Evolutionary conservation across 169 alveolate species (phyloP).

Genomic region (Eimeria acervulina): DNA sequence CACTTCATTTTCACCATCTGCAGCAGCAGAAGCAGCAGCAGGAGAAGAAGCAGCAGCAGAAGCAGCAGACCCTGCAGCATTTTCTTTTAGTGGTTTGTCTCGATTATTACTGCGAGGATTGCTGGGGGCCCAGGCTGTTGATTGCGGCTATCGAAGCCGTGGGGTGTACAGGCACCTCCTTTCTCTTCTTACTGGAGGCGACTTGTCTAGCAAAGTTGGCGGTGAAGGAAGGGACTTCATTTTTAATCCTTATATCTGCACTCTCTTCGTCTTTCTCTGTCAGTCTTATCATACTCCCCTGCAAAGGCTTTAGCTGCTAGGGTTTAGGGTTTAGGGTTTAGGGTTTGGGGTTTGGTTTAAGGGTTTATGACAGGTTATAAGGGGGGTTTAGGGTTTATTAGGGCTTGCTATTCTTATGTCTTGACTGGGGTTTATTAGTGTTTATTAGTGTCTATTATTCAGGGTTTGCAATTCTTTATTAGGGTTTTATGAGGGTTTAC

Average conservation of each 20-base stretch:
- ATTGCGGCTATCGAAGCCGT: not conserved
- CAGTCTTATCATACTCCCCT: not conserved
- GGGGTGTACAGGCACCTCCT: slow-evolving; percentile 53
- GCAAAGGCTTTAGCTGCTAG: not conserved
- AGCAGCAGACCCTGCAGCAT: no score
- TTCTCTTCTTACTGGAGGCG: not conserved
- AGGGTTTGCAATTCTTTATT: not conserved
- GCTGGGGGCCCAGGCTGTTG: not conserved
- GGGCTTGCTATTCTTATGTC: not conserved
- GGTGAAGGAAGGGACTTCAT: not conserved
- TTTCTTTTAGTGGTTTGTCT: not conserved
- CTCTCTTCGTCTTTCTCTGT: slow-evolving; percentile 5
- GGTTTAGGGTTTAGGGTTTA: not conserved
- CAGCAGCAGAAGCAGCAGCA: no score
- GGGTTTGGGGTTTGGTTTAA: no score
- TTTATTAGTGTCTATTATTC: not conserved
- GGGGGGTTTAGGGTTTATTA: not conserved
- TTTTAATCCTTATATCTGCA: not conserved
- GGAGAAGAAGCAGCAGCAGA: no score
- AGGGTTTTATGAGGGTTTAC: not conserved
- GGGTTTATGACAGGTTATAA: not conserved
- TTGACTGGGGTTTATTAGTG: not conserved
- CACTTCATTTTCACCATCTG: no score
- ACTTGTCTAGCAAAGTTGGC: not conserved
- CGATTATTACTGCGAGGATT: not conserved